phyloP scores from a whole-genome alignment of 1,284 basidiomycete genomes.

The Farysia itapuensis region DNA sequence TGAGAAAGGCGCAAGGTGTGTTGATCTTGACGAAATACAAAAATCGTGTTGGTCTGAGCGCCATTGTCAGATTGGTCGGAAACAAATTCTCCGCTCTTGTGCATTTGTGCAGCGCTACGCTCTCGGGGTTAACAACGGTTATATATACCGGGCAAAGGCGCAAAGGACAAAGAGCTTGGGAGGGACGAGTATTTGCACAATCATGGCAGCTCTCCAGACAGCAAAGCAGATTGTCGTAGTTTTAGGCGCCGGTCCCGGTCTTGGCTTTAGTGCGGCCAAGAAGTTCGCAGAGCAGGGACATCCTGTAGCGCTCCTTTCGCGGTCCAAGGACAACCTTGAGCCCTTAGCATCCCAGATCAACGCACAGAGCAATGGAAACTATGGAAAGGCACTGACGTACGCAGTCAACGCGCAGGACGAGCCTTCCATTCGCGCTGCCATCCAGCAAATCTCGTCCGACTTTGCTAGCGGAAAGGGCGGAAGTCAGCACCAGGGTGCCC shows the following conservation, averaged over 20 bases:
- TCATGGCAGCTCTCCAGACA: slow-evolving; percentile 1
- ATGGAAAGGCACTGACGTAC: slow-evolving; percentile 19
- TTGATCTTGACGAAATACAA: too few relatives aligned
- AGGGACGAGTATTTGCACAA: too few relatives aligned
- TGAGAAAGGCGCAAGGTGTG: too few relatives aligned
- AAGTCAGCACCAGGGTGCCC: slow-evolving; percentile 15
- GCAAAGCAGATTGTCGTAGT: slow-evolving; percentile 33
- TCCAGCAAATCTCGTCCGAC: slow-evolving; percentile 16
- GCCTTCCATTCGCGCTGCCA: slow-evolving; percentile 8
- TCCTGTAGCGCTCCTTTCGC: slow-evolving; percentile 33
- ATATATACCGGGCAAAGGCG: too few relatives aligned
- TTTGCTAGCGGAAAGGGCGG: slow-evolving; percentile 15
- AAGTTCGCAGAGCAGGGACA: slow-evolving; percentile 29
- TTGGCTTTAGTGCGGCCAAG: slow-evolving; percentile 24
- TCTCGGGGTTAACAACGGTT: too few relatives aligned
- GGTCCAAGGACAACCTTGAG: slow-evolving; percentile 21
- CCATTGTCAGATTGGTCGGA: too few relatives aligned
- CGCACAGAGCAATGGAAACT: not conserved
- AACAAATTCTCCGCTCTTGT: too few relatives aligned
- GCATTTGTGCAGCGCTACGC: too few relatives aligned
- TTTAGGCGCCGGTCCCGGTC: slow-evolving; percentile 20
- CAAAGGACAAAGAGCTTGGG: too few relatives aligned
- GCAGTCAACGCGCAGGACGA: slow-evolving; percentile 27
- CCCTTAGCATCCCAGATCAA: slow-evolving; percentile 28
- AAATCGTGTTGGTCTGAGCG: too few relatives aligned